phyloP scores from a whole-genome alignment of 1,139 yeast genomes.

The Pichia sp. region DNA sequence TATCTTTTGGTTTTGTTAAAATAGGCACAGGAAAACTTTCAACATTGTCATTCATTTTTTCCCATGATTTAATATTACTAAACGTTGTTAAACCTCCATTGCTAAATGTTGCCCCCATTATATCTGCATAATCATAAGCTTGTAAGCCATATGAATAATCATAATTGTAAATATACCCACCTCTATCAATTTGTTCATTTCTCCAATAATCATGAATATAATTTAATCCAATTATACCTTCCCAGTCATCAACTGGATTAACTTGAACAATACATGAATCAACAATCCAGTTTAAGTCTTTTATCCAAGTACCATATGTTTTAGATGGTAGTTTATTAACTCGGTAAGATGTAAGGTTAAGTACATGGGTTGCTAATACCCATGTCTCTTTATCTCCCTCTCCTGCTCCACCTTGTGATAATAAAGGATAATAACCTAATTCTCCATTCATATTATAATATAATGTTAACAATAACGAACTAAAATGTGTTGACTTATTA shows the following conservation, averaged over 20 bases:
- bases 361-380: conserved; percentile 50
- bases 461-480: conserved; percentile 43
- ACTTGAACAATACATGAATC: conserved; percentile 23
- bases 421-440: conserved; percentile 46
- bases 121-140: conserved; percentile 11
- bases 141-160: conserved; percentile 19
- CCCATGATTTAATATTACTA: conserved; percentile 8
- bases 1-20: conserved; percentile 16
- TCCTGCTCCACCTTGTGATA: conserved; percentile 62
- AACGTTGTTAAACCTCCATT: conserved; percentile 7
- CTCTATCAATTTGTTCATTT: conserved; percentile 8
- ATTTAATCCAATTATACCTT: conserved; percentile 13
- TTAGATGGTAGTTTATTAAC: conserved; percentile 29
- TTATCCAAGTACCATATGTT: conserved; percentile 29
- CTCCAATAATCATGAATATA: conserved; percentile 15
- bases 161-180: conserved; percentile 17
- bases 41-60: conserved; percentile 1
- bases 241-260: conserved; percentile 21
- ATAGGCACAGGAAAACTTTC: conserved; percentile 6
- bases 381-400: conserved; percentile 67
- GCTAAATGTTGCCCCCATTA: conserved; percentile 12
- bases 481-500: conserved; percentile 45
- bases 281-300: conserved; percentile 28
- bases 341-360: conserved; percentile 46
- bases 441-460: conserved; percentile 60